Evolutionary conservation across 768 basidiomycete species (phyloP).

Genomic region (Pleurotus tuoliensis): DNA sequence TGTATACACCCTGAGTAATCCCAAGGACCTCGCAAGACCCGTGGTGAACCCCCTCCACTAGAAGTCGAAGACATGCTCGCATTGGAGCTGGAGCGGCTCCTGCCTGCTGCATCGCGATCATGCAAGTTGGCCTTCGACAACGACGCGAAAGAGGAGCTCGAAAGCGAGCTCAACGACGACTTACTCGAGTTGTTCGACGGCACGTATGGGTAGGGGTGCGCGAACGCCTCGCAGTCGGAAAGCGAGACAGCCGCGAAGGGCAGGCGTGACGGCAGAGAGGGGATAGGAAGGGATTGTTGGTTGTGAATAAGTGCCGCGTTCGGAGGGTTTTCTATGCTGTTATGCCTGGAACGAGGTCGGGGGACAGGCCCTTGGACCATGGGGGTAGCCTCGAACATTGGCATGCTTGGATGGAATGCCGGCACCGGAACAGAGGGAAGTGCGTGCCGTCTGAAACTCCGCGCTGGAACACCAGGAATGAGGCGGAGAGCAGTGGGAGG

Average conservation of each 20-base stretch:
- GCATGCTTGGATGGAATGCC: constrained; percentile 33
- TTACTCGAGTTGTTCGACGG: constrained; percentile 1
- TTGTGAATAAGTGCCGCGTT: too few species aligned
- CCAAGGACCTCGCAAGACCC: constrained; percentile 49
- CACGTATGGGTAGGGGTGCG: neutral
- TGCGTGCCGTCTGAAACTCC: constrained; percentile 31
- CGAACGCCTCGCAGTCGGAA: constrained; percentile 15
- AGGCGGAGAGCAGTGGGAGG: constrained; percentile 5
- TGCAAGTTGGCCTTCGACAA: neutral
- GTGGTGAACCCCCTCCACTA: constrained; percentile 10
- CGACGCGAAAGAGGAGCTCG: neutral
- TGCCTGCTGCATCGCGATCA: too few species aligned
- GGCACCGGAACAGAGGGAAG: constrained; percentile 67
- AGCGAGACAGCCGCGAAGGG: constrained; percentile 20
- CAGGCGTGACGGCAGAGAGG: constrained; percentile 12
- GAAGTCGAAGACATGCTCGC: constrained; percentile 1
- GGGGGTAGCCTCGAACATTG: constrained; percentile 17
- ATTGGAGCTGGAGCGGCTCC: neutral
- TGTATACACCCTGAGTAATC: constrained; percentile 47
- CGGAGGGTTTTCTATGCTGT: neutral
- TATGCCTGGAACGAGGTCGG: neutral
- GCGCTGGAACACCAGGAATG: neutral
- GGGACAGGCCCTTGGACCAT: neutral
- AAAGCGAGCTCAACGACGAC: neutral
- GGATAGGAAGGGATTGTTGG: neutral